Percentiles rank a stretch among this genome's conserved stretches.
Evolutionary conservation across 2,329 filamentous ascomycete species (phyloP).

Genomic region (Kalmusia sp.): DNA sequence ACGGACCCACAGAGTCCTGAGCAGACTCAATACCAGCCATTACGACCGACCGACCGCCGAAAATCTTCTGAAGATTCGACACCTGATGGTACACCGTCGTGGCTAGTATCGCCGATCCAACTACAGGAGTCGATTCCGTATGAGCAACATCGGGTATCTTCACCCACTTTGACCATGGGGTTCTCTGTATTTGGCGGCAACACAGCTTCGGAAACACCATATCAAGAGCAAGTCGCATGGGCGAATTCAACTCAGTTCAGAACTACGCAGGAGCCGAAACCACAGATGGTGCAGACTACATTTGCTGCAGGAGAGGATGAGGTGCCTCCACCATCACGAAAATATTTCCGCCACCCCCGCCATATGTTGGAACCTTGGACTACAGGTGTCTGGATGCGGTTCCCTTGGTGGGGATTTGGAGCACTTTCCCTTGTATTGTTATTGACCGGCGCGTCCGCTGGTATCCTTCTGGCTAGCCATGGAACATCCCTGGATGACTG

Average conservation of each 20-base stretch:
- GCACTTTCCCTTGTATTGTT: conserved; percentile 19
- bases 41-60: not conserved
- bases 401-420: conserved; percentile 28
- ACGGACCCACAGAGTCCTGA: not conserved
- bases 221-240: conserved; percentile 17
- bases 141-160: not conserved
- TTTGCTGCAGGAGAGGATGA: not conserved
- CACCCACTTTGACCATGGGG: conserved; percentile 7
- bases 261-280: not conserved
- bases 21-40: conserved; percentile 6
- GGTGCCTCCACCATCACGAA: conserved; percentile 2
- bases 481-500: conserved; percentile 18
- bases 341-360: conserved; percentile 26
- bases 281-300: not conserved
- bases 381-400: conserved; percentile 21
- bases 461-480: conserved; percentile 25
- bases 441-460: conserved; percentile 26
- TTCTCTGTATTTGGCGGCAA: conserved; percentile 8
- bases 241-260: conserved; percentile 15
- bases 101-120: conserved; percentile 5
- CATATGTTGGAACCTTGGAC: conserved; percentile 28
- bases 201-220: conserved; percentile 3
- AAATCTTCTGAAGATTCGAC: not conserved
- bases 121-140: not conserved
- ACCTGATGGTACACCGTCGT: conserved; percentile 1